phyloP scores from a whole-genome alignment of 306 rosid genomes.

The Prunus salicina region DNA sequence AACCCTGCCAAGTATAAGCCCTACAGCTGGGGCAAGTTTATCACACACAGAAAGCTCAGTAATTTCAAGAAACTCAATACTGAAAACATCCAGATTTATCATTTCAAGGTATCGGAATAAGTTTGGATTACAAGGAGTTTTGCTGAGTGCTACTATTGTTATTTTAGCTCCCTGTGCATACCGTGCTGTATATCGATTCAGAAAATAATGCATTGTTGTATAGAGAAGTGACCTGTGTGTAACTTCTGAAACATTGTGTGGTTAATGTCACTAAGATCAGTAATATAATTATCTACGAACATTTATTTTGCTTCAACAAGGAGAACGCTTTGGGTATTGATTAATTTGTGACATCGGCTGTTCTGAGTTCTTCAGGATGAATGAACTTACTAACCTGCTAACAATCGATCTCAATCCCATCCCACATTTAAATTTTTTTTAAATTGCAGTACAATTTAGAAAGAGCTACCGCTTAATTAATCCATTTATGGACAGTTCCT shows the following conservation, averaged over 20 bases:
- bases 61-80: conserved; percentile 52
- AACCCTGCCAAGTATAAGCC: conserved; percentile 53
- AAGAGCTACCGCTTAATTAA: too few relatives aligned
- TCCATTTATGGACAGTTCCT: too few relatives aligned
- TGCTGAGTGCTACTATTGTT: not conserved
- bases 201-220: not conserved
- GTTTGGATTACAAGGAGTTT: not conserved
- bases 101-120: conserved; percentile 35
- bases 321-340: too few relatives aligned
- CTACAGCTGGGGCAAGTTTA: conserved; percentile 50
- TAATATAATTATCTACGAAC: too few relatives aligned
- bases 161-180: not conserved
- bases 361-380: too few relatives aligned
- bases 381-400: too few relatives aligned
- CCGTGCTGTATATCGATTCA: not conserved
- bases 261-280: not conserved
- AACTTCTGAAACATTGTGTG: not conserved
- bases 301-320: too few relatives aligned
- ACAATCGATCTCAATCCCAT: too few relatives aligned
- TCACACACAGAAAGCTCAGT: conserved; percentile 45
- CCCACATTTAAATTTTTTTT: too few relatives aligned
- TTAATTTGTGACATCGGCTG: too few relatives aligned
- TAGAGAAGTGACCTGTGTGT: not conserved
- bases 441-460: too few relatives aligned
- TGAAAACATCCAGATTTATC: conserved; percentile 59